phyloP scores from a whole-genome alignment of 2,329 filamentous ascomycete species.

The Tolypocladium ovalisporum region DNA sequence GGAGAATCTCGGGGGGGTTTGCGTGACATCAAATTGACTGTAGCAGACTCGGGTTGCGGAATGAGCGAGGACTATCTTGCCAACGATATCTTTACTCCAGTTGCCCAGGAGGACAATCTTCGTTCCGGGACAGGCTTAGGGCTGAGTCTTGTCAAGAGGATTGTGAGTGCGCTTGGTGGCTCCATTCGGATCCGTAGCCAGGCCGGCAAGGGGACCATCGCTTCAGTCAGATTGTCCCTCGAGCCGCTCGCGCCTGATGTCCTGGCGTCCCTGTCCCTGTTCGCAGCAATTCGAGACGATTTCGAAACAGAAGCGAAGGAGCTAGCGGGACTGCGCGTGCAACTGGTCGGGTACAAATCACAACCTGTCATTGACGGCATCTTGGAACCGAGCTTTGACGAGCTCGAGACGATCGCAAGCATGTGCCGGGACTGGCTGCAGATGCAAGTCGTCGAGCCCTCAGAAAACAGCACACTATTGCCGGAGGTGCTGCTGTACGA shows the following conservation, averaged over 20 bases:
- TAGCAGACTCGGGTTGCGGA: background rate
- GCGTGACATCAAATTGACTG: background rate
- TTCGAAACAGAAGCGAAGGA: background rate
- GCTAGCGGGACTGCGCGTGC: background rate
- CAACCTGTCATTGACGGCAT: background rate
- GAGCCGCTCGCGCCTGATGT: background rate
- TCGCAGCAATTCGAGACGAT: background rate
- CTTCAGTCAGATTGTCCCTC: background rate
- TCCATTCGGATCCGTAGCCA: background rate
- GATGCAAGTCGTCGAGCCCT: background rate
- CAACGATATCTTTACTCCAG: background rate
- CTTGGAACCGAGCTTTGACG: background rate
- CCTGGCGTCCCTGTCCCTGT: background rate
- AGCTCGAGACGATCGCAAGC: background rate
- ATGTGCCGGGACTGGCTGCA: background rate
- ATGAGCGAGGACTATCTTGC: background rate
- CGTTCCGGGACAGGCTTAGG: background rate
- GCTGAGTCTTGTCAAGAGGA: background rate
- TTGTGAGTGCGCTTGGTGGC: background rate
- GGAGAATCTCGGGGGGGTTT: background rate
- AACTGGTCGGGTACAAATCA: background rate
- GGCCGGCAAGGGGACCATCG: background rate
- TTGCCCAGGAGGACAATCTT: background rate
- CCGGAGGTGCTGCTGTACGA: background rate
- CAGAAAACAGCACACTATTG: background rate